Evolutionary conservation across 345 rosid species (phyloP).

Genomic region (Eucalyptus polyanthemos): DNA sequence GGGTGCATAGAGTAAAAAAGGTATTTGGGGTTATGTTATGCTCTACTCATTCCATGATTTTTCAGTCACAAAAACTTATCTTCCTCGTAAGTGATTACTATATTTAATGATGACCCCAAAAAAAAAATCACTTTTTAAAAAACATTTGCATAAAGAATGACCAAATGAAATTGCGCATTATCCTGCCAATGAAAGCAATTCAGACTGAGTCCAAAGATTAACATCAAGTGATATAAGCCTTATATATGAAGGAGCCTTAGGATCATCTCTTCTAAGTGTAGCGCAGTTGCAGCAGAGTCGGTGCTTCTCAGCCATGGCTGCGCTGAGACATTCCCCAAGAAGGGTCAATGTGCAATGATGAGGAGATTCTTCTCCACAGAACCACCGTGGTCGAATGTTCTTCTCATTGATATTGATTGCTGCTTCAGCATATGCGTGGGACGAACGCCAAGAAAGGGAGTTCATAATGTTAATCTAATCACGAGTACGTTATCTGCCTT

Average conservation of each 20-base stretch:
- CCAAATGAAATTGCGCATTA: not conserved
- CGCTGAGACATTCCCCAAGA: not conserved
- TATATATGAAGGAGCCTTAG: not conserved
- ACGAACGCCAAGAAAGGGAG: not conserved
- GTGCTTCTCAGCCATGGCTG: not conserved
- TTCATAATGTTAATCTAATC: not conserved
- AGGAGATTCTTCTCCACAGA: not conserved
- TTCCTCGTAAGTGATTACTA: not conserved
- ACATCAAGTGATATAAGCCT: not conserved
- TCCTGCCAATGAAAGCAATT: not conserved
- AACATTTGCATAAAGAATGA: not conserved
- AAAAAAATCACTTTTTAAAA: not conserved
- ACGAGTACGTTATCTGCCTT: not conserved
- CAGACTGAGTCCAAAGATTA: not conserved
- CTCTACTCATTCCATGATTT: not conserved
- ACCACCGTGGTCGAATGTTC: not conserved
- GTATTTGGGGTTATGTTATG: not conserved
- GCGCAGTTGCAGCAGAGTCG: not conserved
- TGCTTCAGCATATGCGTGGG: not conserved
- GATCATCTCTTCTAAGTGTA: not conserved
- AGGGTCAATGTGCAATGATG: not conserved
- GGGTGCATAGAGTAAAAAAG: no score
- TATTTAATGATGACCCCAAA: not conserved
- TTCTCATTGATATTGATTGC: not conserved
- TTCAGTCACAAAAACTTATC: not conserved